Percentiles rank a stretch among this genome's conserved stretches.
Evolutionary conservation across 2,329 filamentous ascomycete species (phyloP).

Genomic region (Pseudogymnoascus sp.): DNA sequence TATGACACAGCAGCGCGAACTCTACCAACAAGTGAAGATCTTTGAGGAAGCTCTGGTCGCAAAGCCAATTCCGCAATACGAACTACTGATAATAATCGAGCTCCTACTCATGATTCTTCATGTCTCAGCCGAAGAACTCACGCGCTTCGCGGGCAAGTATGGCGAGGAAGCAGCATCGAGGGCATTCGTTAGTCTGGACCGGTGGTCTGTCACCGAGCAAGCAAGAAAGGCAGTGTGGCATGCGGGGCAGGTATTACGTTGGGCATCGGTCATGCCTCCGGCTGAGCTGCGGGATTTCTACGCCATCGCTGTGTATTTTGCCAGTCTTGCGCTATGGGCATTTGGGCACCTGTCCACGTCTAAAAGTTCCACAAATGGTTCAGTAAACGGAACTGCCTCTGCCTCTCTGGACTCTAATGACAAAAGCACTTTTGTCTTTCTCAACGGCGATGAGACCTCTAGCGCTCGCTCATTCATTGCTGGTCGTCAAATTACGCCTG

Average conservation of each 20-base stretch:
- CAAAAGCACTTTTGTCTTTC: conserved; percentile 32
- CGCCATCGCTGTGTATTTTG: conserved; percentile 31
- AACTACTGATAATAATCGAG: conserved; percentile 11
- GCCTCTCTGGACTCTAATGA: conserved; percentile 23
- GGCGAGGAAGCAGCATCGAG: conserved; percentile 15
- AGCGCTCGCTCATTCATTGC: conserved; percentile 49
- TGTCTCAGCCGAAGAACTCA: conserved; percentile 15
- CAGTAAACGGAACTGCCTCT: conserved; percentile 27
- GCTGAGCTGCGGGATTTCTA: not conserved
- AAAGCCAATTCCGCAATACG: not conserved
- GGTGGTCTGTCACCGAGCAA: conserved; percentile 10
- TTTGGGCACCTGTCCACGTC: conserved; percentile 47
- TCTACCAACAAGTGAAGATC: conserved; percentile 10
- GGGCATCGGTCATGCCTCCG: not conserved
- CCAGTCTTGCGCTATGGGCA: conserved; percentile 59
- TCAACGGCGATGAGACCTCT: conserved; percentile 48
- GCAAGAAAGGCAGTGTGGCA: conserved; percentile 16
- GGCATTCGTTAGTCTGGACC: not conserved
- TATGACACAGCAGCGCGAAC: conserved; percentile 12
- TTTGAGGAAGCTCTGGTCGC: not conserved
- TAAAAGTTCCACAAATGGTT: conserved; percentile 17
- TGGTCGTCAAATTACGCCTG: conserved; percentile 44
- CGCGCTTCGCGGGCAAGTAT: conserved; percentile 16
- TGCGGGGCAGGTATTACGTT: conserved; percentile 17
- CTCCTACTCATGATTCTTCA: conserved; percentile 16